These are phyloP conservation scores for Penicillium lagena DNA, from an alignment of 495 filamentous ascomycete species.

Conservation along the genomic window DNA sequence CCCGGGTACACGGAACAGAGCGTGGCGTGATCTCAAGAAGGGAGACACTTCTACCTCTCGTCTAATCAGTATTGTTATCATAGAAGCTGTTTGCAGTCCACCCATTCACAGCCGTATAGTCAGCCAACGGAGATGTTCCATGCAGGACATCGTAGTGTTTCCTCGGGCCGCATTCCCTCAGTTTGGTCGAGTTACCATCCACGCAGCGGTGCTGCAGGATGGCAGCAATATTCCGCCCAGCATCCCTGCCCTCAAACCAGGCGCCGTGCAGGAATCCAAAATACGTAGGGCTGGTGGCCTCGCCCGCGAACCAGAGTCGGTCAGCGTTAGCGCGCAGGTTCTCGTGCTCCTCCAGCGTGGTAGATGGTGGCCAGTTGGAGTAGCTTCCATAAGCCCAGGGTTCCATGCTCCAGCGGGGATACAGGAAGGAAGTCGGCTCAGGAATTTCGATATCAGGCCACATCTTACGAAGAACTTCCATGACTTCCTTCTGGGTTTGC, in stretches of 20 bases:
- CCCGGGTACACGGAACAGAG: too few species aligned
- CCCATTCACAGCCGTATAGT: constrained; percentile 6
- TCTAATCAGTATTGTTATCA: constrained; percentile 12
- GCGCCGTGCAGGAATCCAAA: constrained; percentile 69
- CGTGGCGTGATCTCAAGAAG: neutral
- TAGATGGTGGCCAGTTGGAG: constrained; percentile 66
- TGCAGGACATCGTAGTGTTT: constrained; percentile 5
- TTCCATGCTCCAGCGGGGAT: constrained; percentile 61
- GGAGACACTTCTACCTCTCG: neutral
- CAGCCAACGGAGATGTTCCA: constrained; percentile 1
- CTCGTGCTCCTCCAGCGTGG: constrained; percentile 62
- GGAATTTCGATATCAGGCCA: constrained; percentile 55
- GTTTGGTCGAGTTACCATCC: neutral
- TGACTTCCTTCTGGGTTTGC: constrained; percentile 51
- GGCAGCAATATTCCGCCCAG: constrained; percentile 44
- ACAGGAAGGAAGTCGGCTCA: constrained; percentile 62
- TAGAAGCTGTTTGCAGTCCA: constrained; percentile 5
- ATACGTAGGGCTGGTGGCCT: constrained; percentile 62
- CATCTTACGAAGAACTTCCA: constrained; percentile 60
- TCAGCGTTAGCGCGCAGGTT: constrained; percentile 65
- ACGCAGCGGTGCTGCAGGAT: constrained; percentile 2
- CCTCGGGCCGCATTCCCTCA: constrained; percentile 5
- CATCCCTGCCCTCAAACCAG: constrained; percentile 55
- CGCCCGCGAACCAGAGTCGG: constrained; percentile 64
- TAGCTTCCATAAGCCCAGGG: constrained; percentile 67